A percentile compares a stretch with the other conserved stretches of the same genome.
Conservation (phyloP, 2,329 filamentous ascomycete species). For the Apiospora malaysiana region DNA sequence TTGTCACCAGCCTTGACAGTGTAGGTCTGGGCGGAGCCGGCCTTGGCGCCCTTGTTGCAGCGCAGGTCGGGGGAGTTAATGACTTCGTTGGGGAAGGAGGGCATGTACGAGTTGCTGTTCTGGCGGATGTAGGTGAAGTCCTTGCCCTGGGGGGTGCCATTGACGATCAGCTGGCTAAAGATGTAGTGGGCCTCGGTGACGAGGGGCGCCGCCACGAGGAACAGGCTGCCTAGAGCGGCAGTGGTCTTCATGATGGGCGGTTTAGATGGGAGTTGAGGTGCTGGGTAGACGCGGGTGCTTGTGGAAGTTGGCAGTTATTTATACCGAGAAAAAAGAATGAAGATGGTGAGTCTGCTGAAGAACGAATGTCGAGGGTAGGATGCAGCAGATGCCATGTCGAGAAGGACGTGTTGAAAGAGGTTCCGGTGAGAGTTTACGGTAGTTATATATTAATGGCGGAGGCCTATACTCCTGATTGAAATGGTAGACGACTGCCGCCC, state of each 20-base stretch:
- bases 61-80: slow-evolving; percentile 44
- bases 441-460: neutral
- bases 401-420: slow-evolving; percentile 5
- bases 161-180: slow-evolving; percentile 32
- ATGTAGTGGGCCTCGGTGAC: slow-evolving; percentile 22
- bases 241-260: slow-evolving; percentile 20
- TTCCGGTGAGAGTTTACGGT: neutral
- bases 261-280: neutral
- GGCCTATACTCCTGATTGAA: neutral
- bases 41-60: slow-evolving; percentile 50
- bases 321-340: neutral
- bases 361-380: neutral
- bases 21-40: slow-evolving; percentile 47
- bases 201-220: slow-evolving; percentile 15
- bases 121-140: slow-evolving; percentile 54
- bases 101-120: slow-evolving; percentile 48
- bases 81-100: slow-evolving; percentile 42
- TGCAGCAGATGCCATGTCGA: neutral
- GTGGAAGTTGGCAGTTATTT: neutral
- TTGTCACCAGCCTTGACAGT: slow-evolving; percentile 55
- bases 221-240: neutral
- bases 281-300: neutral
- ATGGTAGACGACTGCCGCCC: neutral
- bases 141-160: slow-evolving; percentile 48
- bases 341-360: neutral